These are phyloP conservation scores for Artomyces pyxidatus DNA, from an alignment of 768 basidiomycete genomes.

Conservation along the genomic window DNA sequence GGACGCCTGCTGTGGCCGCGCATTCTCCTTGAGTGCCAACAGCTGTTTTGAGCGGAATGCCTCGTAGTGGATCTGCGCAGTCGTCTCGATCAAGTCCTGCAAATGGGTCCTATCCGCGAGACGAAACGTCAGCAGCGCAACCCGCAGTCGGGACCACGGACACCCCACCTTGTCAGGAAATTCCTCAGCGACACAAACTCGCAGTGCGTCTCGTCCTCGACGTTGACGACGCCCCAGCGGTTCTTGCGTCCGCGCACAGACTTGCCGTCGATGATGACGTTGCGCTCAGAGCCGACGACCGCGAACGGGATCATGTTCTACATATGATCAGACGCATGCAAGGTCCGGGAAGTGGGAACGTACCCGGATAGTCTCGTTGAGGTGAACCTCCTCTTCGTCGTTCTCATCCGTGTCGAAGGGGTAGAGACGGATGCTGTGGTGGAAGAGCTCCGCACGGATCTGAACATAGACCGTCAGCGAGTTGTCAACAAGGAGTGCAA, in stretches of 20 bases:
- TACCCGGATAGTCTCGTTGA: slow-evolving; percentile 88
- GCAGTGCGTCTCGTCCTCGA: slow-evolving; percentile 94
- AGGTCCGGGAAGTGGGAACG: slow-evolving; percentile 21
- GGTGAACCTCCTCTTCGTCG: slow-evolving; percentile 84
- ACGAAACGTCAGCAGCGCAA: not conserved
- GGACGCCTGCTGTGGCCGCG: slow-evolving; percentile 16
- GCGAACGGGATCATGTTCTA: slow-evolving; percentile 96
- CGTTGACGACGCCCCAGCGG: slow-evolving; percentile 97
- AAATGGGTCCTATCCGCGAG: slow-evolving; percentile 68
- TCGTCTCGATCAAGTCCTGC: slow-evolving; percentile 98
- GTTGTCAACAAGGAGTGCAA: slow-evolving; percentile 39
- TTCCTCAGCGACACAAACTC: slow-evolving; percentile 96
- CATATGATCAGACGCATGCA: not conserved
- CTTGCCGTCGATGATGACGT: slow-evolving; percentile 93
- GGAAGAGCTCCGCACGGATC: slow-evolving; percentile 89
- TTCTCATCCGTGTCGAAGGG: slow-evolving; percentile 96
- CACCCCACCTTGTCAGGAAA: slow-evolving; percentile 78
- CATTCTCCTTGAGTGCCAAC: slow-evolving; percentile 83
- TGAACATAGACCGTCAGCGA: slow-evolving; percentile 21
- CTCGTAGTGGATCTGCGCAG: slow-evolving; percentile 98
- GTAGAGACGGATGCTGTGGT: slow-evolving; percentile 91
- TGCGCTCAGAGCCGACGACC: slow-evolving; percentile 93
- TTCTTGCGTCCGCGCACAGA: slow-evolving; percentile 94
- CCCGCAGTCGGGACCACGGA: not conserved
- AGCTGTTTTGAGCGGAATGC: slow-evolving; percentile 99